Evolutionary conservation across 208 protist genomes (phyloP), one percentile per base, ranked within the genome.

Genomic region (Leishmania arabica): DNA sequence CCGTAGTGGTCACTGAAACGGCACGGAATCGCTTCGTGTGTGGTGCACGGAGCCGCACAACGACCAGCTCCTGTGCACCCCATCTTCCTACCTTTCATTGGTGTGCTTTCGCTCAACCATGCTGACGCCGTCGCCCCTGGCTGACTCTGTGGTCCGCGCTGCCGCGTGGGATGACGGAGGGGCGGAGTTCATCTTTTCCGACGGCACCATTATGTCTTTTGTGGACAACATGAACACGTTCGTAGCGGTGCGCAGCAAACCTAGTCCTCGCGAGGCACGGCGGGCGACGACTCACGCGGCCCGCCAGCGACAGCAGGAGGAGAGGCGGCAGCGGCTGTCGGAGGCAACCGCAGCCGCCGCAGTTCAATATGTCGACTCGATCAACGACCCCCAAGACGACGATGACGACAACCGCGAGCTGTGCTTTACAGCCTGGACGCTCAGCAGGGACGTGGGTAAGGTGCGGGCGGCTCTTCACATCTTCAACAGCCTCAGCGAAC

Each of bases 221-320:
- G 83, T 86, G 37, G 91, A 97, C 79, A 34, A 88, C 70, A 97
- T 97, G 94, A 89, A 92, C 86, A 96, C 92, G 17, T 96, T 95
- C 77, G 92, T 95, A 27, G 90, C 90, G 24, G 83, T 97, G 27
- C 72, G 68, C 58, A 79, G 81, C 34, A 68, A 34, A 8, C 72
- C 72, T 42, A 54, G 40, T 34, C 2, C 47, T 73, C 69, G 37
- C 45, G 42, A 73, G 3, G 1, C 42, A 13, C 62, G 21, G 73
- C 75, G 34, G 21, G 13, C 56, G 70, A 27, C 60, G 27, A 73
- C 27, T 21, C 69, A 73, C 37, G 51, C 37, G n/a, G 42, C 34
- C 3, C 47, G 68, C 31, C 53, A 60, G 65, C 27, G 13, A 37
- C 15, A 45, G 72, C 24, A 62, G 11, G 49, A 62, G 72, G 31